phyloP scores from a whole-genome alignment of 306 rosid species.

The Dryas alaskensis region DNA sequence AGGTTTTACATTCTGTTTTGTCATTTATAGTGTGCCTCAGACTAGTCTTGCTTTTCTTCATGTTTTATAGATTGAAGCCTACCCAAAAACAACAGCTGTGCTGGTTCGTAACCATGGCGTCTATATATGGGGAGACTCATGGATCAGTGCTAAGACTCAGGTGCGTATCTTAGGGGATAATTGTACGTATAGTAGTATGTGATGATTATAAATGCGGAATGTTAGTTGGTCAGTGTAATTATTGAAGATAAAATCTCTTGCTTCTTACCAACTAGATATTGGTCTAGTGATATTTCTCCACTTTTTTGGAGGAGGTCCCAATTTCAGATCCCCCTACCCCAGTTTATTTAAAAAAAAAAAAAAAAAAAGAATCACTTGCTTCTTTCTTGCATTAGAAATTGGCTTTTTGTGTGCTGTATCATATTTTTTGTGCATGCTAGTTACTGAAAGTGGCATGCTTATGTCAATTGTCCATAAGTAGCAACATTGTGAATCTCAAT shows the following conservation, averaged over 20 bases:
- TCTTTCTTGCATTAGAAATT: neutral
- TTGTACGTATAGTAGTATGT: neutral
- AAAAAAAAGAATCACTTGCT: neutral
- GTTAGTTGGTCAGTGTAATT: neutral
- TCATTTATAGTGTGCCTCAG: neutral
- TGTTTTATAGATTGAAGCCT: constrained; percentile 68
- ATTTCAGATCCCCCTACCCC: too few relatives aligned
- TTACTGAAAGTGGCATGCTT: neutral
- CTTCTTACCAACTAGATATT: too few relatives aligned
- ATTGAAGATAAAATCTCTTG: neutral
- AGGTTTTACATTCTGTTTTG: neutral
- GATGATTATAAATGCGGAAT: neutral
- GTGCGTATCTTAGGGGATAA: constrained; percentile 34
- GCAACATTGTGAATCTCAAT: constrained; percentile 3
- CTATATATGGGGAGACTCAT: constrained; percentile 93
- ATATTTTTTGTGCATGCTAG: neutral
- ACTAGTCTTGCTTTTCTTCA: constrained; percentile 16
- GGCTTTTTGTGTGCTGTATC: neutral
- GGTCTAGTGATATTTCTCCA: too few relatives aligned
- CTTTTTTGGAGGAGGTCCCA: too few relatives aligned
- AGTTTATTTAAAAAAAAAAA: too few relatives aligned
- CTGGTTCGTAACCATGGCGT: constrained; percentile 98
- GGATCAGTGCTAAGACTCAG: constrained; percentile 97
- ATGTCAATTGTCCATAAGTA: neutral
- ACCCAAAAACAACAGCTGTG: constrained; percentile 94